These are phyloP conservation scores for Epichloe scottii DNA, from an alignment of 2,329 filamentous ascomycete genomes.

Conservation along the genomic window DNA sequence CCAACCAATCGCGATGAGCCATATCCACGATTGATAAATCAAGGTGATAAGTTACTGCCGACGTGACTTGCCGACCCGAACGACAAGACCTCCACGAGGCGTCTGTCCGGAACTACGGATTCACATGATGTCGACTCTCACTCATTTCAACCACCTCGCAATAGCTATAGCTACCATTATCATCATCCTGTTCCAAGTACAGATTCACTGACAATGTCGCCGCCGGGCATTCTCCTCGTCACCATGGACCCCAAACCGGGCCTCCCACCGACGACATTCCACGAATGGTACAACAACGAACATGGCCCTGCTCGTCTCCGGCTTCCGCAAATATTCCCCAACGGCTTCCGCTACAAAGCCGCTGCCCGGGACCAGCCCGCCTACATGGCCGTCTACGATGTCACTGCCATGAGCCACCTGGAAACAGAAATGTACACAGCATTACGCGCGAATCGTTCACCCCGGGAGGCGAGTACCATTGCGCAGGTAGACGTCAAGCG, in stretches of 20 bases:
- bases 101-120: no score
- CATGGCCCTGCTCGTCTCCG: constrained; percentile 73
- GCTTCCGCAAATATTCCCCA: constrained; percentile 58
- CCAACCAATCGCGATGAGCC: no score
- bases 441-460: constrained; percentile 45
- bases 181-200: no score
- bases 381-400: constrained; percentile 74
- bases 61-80: no score
- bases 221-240: constrained; percentile 65
- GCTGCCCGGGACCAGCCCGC: constrained; percentile 49
- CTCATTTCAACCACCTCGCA: no score
- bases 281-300: constrained; percentile 93
- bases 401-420: constrained; percentile 60
- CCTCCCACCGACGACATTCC: constrained; percentile 57
- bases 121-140: no score
- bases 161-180: no score
- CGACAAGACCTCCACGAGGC: no score
- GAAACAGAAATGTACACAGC: constrained; percentile 56
- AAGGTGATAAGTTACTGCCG: no score
- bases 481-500: constrained; percentile 52
- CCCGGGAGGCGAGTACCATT: constrained; percentile 41
- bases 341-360: constrained; percentile 68
- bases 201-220: constrained; percentile 18
- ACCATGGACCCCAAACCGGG: constrained; percentile 68
- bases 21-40: no score